phyloP scores from a whole-genome alignment of 2,329 filamentous ascomycete genomes.

The Alternaria sp. region DNA sequence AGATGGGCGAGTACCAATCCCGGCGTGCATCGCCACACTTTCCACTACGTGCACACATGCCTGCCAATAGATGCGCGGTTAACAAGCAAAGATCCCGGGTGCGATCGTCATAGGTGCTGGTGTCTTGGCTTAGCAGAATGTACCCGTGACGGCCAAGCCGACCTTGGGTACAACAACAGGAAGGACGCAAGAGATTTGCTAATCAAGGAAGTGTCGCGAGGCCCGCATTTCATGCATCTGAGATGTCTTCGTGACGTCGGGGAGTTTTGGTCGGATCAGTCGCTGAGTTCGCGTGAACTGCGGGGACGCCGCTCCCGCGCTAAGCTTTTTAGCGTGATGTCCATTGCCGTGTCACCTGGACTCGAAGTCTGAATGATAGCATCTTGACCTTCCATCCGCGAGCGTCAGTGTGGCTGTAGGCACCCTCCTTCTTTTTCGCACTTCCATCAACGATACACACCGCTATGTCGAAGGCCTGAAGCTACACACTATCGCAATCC shows the following conservation, averaged over 20 bases:
- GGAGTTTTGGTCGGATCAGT: constrained; percentile 18
- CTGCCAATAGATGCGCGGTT: constrained; percentile 10
- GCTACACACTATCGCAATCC: neutral
- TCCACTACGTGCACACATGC: neutral
- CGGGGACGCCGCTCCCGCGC: constrained; percentile 10
- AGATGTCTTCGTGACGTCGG: constrained; percentile 25
- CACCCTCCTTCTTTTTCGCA: neutral
- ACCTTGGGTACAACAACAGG: neutral
- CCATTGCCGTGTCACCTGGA: constrained; percentile 18
- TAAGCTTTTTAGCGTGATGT: constrained; percentile 22
- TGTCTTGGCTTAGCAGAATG: neutral
- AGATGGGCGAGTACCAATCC: constrained; percentile 1
- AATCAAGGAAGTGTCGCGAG: neutral
- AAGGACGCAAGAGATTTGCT: neutral
- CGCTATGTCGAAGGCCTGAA: neutral
- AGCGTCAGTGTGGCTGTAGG: neutral
- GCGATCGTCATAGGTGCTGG: constrained; percentile 6
- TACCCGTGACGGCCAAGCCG: constrained; percentile 2
- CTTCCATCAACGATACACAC: neutral
- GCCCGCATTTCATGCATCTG: constrained; percentile 16
- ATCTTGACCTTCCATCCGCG: constrained; percentile 3
- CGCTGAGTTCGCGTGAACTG: constrained; percentile 23
- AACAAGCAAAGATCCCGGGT: neutral
- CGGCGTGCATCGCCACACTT: constrained; percentile 5
- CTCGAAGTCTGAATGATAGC: constrained; percentile 5